Percentiles rank a stretch among this genome's conserved stretches.
phyloP scores from a whole-genome alignment of 306 rosid species.

The Prosopis cineraria region DNA sequence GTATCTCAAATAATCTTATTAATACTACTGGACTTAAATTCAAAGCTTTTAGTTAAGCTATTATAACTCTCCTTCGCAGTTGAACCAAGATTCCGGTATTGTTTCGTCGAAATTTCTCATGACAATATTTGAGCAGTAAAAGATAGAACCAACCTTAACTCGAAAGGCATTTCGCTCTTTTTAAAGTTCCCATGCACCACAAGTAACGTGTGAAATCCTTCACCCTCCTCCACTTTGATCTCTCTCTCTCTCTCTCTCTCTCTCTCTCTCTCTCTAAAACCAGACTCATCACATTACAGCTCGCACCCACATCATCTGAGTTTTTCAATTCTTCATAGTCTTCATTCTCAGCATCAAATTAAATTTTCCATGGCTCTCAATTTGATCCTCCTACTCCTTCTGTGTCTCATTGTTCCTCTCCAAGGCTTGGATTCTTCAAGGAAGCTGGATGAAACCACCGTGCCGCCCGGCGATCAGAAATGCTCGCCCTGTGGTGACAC shows the following conservation, averaged over 20 bases:
- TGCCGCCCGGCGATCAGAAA: slow-evolving; percentile 14
- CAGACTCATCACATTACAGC: background rate
- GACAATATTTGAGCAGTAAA: background rate
- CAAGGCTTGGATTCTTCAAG: slow-evolving; percentile 42
- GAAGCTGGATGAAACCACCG: slow-evolving; percentile 50
- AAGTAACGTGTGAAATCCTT: slow-evolving; percentile 38
- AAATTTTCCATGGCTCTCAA: slow-evolving; percentile 28
- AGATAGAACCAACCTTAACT: background rate
- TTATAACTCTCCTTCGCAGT: too few species aligned
- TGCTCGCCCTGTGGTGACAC: slow-evolving; percentile 41
- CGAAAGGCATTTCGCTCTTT: slow-evolving; percentile 27
- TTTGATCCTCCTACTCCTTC: slow-evolving; percentile 33
- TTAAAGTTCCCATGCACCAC: slow-evolving; percentile 49
- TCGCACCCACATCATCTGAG: background rate
- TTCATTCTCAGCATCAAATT: slow-evolving; percentile 15
- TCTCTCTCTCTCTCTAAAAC: background rate
- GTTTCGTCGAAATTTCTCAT: background rate
- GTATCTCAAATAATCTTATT: too few species aligned
- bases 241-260: background rate
- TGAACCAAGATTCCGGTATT: too few species aligned
- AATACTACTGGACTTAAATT: too few species aligned
- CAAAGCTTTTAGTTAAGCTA: too few species aligned
- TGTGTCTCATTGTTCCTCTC: slow-evolving; percentile 27
- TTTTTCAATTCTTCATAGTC: background rate
- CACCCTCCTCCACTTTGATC: background rate